Conservation (phyloP, 805 yeast species). For the Cyberlindnera galapagoensis region DNA sequence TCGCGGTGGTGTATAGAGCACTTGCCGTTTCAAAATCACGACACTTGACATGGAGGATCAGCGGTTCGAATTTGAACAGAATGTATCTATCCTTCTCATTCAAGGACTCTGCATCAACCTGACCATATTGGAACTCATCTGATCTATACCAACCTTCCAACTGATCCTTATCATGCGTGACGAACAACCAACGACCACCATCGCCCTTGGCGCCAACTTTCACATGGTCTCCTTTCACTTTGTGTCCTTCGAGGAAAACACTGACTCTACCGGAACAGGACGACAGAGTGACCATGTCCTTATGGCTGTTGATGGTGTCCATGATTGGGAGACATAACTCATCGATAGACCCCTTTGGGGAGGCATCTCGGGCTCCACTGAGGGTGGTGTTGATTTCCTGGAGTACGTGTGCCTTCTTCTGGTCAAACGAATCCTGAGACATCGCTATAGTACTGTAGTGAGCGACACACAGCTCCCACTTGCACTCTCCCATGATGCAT, state of each 20-base stretch:
- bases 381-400: slow-evolving; percentile 42
- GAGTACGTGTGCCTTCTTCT: slow-evolving; percentile 52
- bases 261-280: slow-evolving; percentile 86
- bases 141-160: slow-evolving; percentile 43
- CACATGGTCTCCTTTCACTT: slow-evolving; percentile 25
- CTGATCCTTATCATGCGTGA: slow-evolving; percentile 55
- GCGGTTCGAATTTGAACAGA: slow-evolving; percentile 77
- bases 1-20: slow-evolving; percentile 59
- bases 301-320: slow-evolving; percentile 52
- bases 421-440: slow-evolving; percentile 49
- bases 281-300: slow-evolving; percentile 76
- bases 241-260: slow-evolving; percentile 72
- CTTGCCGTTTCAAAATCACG: slow-evolving; percentile 53
- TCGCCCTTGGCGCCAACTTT: slow-evolving; percentile 79
- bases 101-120: slow-evolving; percentile 1
- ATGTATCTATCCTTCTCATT: slow-evolving; percentile 42
- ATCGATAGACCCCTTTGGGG: slow-evolving; percentile 89
- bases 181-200: slow-evolving; percentile 83
- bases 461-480: too few relatives aligned
- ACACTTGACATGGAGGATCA: slow-evolving; percentile 80
- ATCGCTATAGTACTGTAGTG: too few relatives aligned
- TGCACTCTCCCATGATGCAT: too few relatives aligned
- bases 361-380: slow-evolving; percentile 48
- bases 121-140: slow-evolving; percentile 16
- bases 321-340: slow-evolving; percentile 67